phyloP scores from a whole-genome alignment of 805 yeast species.

The Candida andamanensis region DNA sequence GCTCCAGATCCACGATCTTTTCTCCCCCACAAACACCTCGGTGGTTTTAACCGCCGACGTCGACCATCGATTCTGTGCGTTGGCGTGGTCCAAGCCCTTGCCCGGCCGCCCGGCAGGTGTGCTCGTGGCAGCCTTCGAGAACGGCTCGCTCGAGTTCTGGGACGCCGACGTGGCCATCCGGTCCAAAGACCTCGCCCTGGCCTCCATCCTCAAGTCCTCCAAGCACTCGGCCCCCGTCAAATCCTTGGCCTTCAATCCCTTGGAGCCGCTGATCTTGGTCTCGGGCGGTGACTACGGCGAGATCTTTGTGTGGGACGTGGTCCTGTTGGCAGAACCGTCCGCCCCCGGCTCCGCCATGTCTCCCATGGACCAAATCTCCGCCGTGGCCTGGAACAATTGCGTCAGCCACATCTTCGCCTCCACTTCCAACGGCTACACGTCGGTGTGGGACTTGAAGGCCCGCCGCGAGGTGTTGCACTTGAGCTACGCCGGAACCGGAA shows the following conservation, averaged over 20 bases:
- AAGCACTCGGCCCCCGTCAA: constrained; percentile 69
- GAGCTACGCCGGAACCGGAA: constrained; percentile 53
- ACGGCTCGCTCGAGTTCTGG: constrained; percentile 77
- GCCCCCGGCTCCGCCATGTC: constrained; percentile 76
- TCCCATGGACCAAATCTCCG: constrained; percentile 73
- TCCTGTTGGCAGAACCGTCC: constrained; percentile 50
- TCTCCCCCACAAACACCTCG: constrained; percentile 25
- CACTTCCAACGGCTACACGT: constrained; percentile 79
- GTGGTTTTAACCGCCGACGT: constrained; percentile 30
- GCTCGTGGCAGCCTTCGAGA: constrained; percentile 87
- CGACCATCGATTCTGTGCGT: constrained; percentile 55
- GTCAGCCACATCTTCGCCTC: constrained; percentile 85
- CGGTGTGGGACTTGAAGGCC: constrained; percentile 90
- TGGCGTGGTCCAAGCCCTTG: constrained; percentile 73
- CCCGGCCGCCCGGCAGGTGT: constrained; percentile 46
- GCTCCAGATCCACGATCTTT: constrained; percentile 76
- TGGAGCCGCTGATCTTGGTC: constrained; percentile 66
- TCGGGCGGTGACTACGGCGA: constrained; percentile 90
- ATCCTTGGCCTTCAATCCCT: constrained; percentile 71
- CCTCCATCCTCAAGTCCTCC: constrained; percentile 45
- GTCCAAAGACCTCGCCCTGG: constrained; percentile 33
- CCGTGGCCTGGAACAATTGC: constrained; percentile 84
- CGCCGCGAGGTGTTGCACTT: constrained; percentile 86
- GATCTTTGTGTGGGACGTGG: constrained; percentile 85
- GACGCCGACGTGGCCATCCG: constrained; percentile 50